Conservation (phyloP, 441 rosid genomes). For the Syzygium syzygioides region DNA sequence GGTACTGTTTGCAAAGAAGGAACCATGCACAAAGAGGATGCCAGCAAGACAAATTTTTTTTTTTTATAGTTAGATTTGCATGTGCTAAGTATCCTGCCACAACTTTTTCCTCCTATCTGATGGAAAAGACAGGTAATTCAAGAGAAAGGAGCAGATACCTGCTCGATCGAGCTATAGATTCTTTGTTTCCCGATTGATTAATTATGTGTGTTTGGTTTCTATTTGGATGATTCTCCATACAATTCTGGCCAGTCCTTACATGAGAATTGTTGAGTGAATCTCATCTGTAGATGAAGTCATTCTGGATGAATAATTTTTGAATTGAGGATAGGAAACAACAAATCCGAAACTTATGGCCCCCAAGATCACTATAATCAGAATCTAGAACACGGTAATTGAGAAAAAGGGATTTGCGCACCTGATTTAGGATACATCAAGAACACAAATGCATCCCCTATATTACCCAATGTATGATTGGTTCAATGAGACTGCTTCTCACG, state of each 20-base stretch:
- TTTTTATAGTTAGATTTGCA: background rate
- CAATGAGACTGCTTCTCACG: too few relatives aligned
- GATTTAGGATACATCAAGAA: too few relatives aligned
- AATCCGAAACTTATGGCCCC: background rate
- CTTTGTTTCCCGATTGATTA: background rate
- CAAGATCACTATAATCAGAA: too few relatives aligned
- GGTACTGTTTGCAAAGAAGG: slow-evolving; percentile 2
- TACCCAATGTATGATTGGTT: too few relatives aligned
- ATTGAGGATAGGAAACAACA: background rate
- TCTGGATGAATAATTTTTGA: background rate
- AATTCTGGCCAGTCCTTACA: background rate
- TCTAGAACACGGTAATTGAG: too few relatives aligned
- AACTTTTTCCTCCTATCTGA: background rate
- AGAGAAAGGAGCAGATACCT: background rate
- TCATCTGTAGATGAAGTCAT: background rate
- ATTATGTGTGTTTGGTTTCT: background rate
- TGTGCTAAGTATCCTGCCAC: background rate
- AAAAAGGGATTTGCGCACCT: too few relatives aligned
- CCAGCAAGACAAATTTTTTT: background rate
- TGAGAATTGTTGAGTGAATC: background rate
- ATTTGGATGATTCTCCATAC: background rate
- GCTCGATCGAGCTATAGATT: background rate
- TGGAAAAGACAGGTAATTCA: background rate
- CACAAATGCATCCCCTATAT: too few relatives aligned
- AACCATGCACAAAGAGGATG: slow-evolving; percentile 11